Base-by-base conservation (phyloP, 2,329 filamentous ascomycete genomes). In the Clarireedia paspali region DNA sequence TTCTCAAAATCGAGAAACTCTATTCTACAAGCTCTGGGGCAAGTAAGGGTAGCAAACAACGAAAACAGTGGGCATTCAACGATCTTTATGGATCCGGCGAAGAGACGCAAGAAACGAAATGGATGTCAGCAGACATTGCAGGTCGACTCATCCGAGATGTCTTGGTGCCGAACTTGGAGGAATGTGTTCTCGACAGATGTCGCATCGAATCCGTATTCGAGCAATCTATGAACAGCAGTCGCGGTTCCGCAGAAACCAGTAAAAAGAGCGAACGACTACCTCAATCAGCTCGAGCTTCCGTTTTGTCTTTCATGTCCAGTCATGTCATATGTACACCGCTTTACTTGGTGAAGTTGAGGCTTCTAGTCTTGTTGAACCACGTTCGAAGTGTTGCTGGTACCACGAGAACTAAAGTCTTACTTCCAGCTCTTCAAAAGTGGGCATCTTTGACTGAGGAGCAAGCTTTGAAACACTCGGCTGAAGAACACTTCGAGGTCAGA, bases 171-270 rank as follows among this genome's bases (percentile, higher is more conserved):
- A 81, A 80, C 2, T 73, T 96, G 9, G 91, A 96, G 70, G 94
- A 96, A 70, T 95, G 87, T 65, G 78, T 92, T 3, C 81, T 96
- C 62, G 91, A 97, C 67, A 74, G 82, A 4, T 81, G 79, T 27
- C 85, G 94, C 59, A 77, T 96, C 46, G 74, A 79, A 26, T 80
- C 81, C 20, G 78, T 85, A 2, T 69, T 96, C 5, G 77, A 81
- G 58, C 77, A 75, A 34, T 72, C 78, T 0, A 68, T 94, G 10
- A 82, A 85, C 62, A 80, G 81, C 53, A 65, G 69, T 17, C 68
- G 70, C 20, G 72, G 73, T 47, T 73, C 75, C 26, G 20, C 44
- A 14, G 67, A 67, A 38, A 63, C 61, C 2, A 63, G 59, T 9
- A 79, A 76, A 62, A 80, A 79, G 56, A 70, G 72, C 24, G 78